Percentiles rank a stretch among this genome's conserved stretches.
Conservation (phyloP, 768 basidiomycete species). For the Cystofilobasidium capitatum region DNA sequence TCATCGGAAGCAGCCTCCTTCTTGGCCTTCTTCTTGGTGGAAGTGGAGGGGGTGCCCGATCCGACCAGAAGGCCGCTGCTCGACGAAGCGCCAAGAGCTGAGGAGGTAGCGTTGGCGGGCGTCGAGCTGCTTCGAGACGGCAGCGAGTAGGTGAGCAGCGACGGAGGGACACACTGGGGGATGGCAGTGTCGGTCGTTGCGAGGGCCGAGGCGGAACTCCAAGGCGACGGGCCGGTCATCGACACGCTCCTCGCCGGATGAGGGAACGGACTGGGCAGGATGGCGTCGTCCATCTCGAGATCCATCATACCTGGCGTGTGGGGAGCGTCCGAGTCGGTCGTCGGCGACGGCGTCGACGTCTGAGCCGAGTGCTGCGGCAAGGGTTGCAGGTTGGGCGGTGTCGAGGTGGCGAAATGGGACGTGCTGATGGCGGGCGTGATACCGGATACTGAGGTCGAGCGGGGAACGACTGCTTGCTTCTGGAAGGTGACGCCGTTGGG, state of each 20-base stretch:
- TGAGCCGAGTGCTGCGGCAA: background rate
- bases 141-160: constrained; percentile 24
- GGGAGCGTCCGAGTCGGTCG: constrained; percentile 28
- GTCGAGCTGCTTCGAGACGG: constrained; percentile 8
- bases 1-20: constrained; percentile 13
- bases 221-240: constrained; percentile 14
- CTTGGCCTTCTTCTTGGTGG: constrained; percentile 14
- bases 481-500: constrained; percentile 28
- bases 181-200: constrained; percentile 4
- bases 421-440: background rate
- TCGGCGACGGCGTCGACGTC: constrained; percentile 24
- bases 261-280: constrained; percentile 36
- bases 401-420: constrained; percentile 22
- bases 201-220: constrained; percentile 25
- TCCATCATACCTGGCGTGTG: constrained; percentile 29
- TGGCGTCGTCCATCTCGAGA: constrained; percentile 45
- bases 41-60: background rate
- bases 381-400: constrained; percentile 6
- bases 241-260: constrained; percentile 28
- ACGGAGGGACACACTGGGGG: constrained; percentile 25
- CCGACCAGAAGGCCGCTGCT: constrained; percentile 1
- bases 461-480: constrained; percentile 8
- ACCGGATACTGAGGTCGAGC: background rate
- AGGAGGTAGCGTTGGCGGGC: background rate
- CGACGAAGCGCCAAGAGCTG: background rate